Evolutionary conservation across 306 rosid genomes (phyloP), one percentile per base, ranked within the genome.

Genomic region (Pyrus betulifolia): DNA sequence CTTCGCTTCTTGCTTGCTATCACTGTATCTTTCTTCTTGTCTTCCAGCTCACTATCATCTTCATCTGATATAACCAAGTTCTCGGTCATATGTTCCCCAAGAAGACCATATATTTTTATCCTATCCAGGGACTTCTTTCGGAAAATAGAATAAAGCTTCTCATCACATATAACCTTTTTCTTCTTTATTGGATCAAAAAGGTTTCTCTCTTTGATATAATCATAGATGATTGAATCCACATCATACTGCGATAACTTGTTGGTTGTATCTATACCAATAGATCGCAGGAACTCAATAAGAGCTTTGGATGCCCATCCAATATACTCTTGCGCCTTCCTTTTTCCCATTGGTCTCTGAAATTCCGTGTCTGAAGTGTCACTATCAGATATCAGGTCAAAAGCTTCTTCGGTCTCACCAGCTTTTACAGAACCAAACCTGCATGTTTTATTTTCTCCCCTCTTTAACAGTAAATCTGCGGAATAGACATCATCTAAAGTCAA

Each of bases 291-390:
- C 52, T 74, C 81, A 49, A 74, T 49, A 38, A 93, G 91, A 59
- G 90, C 85, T 77, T 84, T 85, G 52, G 98, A 93, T 70, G 86
- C 90, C 97, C 93, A 89, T 57, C 88, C 88, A 3, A 23, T 8
- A 14, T 81, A 80, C 38, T 84, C 81, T 49, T 18, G 72, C 51
- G 72, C 72, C 69, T 81, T 89, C 70, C 80, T 67, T 66, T 74
- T 78, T 35, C 55, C 45, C 49, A 46, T 38, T 8, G 57, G 44
- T 75, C 30, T 67, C 72, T 15, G 68, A 73, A 78, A 33, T 76
- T 45, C 18, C 18, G 25, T 33, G 40, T 25, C 62, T 45, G 69
- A 79, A 45, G 57, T 67, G 61, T 77, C 82, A 69, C 55, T 31
- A 6, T 75, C 70, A 54, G 46, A 55, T 72, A 13, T 75, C 12